Conservation (phyloP, 768 basidiomycete species). For the Boletus edulis region DNA sequence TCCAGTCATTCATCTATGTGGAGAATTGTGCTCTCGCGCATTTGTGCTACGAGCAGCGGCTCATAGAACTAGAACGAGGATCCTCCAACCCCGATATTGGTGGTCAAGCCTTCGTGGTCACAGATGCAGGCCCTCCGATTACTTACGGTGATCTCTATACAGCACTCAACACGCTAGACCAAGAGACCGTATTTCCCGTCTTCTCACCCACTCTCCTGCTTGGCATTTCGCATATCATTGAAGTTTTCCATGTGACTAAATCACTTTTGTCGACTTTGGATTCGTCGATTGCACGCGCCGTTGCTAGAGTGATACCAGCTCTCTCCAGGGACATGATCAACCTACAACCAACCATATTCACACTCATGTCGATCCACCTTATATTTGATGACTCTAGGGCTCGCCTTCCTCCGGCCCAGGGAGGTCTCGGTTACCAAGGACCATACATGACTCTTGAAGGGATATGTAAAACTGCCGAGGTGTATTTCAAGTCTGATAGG, state of each 20-base stretch:
- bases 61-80: slow-evolving; percentile 51
- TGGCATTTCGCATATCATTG: slow-evolving; percentile 56
- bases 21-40: slow-evolving; percentile 76
- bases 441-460: slow-evolving; percentile 58
- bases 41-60: slow-evolving; percentile 68
- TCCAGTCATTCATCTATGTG: slow-evolving; percentile 70
- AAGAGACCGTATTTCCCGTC: slow-evolving; percentile 51
- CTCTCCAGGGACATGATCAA: slow-evolving; percentile 50
- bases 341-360: slow-evolving; percentile 59
- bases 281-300: slow-evolving; percentile 25
- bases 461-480: slow-evolving; percentile 53
- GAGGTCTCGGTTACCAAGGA: slow-evolving; percentile 63
- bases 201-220: slow-evolving; percentile 67
- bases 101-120: slow-evolving; percentile 65
- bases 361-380: slow-evolving; percentile 51
- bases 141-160: slow-evolving; percentile 65
- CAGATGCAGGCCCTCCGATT: slow-evolving; percentile 61
- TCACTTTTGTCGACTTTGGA: slow-evolving; percentile 35
- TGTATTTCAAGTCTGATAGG: slow-evolving; percentile 39
- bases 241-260: slow-evolving; percentile 51
- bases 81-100: slow-evolving; percentile 60
- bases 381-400: slow-evolving; percentile 69
- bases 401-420: slow-evolving; percentile 48
- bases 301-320: slow-evolving; percentile 42
- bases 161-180: slow-evolving; percentile 53